Evolutionary conservation across 495 filamentous ascomycete genomes (phyloP).

Genomic region (Penicillium waksmanii): DNA sequence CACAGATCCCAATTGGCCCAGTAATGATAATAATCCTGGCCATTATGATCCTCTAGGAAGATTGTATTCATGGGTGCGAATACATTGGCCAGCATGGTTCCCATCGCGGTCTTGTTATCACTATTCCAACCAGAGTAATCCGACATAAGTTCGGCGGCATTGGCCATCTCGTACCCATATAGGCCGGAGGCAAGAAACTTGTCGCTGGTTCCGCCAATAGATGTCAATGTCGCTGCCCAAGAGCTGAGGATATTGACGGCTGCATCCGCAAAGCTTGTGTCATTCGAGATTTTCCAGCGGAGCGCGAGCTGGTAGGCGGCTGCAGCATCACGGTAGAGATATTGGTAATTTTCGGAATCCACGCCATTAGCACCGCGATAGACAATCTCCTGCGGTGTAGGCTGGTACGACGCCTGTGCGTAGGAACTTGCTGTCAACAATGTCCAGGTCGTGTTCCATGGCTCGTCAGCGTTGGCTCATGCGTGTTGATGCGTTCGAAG

Average conservation of each 20-base stretch:
- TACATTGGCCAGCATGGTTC: constrained; percentile 27
- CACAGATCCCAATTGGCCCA: constrained; percentile 53
- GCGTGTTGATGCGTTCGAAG: constrained; percentile 36
- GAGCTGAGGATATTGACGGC: constrained; percentile 41
- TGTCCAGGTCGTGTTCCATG: constrained; percentile 42
- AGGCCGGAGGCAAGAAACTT: constrained; percentile 46
- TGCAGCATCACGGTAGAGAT: constrained; percentile 43
- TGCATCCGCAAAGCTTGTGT: constrained; percentile 38
- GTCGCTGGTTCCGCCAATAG: constrained; percentile 39
- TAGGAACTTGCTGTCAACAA: constrained; percentile 32
- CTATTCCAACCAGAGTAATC: constrained; percentile 37
- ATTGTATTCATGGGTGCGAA: constrained; percentile 38
- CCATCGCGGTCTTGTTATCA: constrained; percentile 22
- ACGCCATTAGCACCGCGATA: constrained; percentile 35
- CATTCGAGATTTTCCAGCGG: constrained; percentile 42
- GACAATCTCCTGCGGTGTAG: constrained; percentile 26
- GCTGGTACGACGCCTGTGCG: constrained; percentile 28
- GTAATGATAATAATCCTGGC: constrained; percentile 37
- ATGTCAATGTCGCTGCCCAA: constrained; percentile 42
- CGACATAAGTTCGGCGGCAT: constrained; percentile 48
- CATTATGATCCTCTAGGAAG: constrained; percentile 39
- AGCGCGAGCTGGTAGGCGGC: constrained; percentile 44
- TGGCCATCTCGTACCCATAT: constrained; percentile 52
- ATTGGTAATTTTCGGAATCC: constrained; percentile 39
- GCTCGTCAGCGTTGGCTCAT: constrained; percentile 28